Evolutionary conservation across 768 basidiomycete genomes (phyloP).

Genomic region (Chalciporus sphaerocephalus): DNA sequence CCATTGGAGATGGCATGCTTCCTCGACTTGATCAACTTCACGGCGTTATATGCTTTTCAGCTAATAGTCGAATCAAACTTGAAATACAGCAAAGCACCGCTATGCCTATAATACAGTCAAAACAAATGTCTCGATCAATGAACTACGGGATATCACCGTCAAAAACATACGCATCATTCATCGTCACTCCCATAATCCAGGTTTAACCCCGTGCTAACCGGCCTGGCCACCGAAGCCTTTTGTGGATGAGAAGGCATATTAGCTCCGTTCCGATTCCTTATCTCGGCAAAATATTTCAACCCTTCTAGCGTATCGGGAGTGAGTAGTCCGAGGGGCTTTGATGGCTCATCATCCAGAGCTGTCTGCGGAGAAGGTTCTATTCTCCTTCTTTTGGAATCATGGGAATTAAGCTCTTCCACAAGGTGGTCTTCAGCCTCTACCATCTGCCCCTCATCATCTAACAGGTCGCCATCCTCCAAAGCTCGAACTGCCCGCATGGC

Average conservation of each 20-base stretch:
- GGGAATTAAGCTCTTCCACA: conserved; percentile 35
- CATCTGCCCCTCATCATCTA: conserved; percentile 35
- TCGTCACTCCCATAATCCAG: conserved; percentile 80
- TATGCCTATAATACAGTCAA: conserved; percentile 2
- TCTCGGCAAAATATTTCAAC: conserved; percentile 85
- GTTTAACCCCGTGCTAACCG: conserved; percentile 45
- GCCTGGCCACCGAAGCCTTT: conserved; percentile 29
- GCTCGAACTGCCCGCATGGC: conserved; percentile 84
- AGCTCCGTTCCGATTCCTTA: conserved; percentile 63
- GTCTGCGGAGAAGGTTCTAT: conserved; percentile 27
- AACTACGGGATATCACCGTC: neutral
- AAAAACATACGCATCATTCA: conserved; percentile 34
- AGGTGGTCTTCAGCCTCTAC: conserved; percentile 32
- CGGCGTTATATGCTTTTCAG: neutral
- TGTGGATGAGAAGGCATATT: conserved; percentile 1
- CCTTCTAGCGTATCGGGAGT: conserved; percentile 85
- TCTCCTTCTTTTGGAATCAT: conserved; percentile 34
- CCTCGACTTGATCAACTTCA: neutral
- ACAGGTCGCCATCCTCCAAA: conserved; percentile 72
- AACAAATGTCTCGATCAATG: conserved; percentile 3
- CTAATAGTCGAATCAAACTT: neutral
- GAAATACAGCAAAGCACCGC: conserved; percentile 1
- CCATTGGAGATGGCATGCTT: neutral
- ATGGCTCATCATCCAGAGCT: conserved; percentile 29
- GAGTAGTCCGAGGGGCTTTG: conserved; percentile 56